Conservation (phyloP, 2,329 filamentous ascomycete species). For the Hypoxylon sp. region DNA sequence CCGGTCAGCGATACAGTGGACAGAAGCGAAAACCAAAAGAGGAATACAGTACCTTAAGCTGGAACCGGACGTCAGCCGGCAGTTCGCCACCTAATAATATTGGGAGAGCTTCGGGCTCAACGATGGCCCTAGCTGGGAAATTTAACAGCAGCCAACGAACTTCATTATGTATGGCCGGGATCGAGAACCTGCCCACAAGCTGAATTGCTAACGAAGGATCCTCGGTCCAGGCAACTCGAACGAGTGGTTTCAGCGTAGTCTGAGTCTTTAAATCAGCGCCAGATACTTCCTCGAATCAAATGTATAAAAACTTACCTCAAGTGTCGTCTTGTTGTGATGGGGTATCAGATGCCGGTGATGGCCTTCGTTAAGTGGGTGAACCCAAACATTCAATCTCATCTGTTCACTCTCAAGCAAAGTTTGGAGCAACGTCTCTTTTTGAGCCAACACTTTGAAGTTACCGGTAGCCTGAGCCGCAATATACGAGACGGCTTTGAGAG, state of each 20-base stretch:
- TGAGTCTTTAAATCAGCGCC: slow-evolving; percentile 50
- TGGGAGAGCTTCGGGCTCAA: slow-evolving; percentile 85
- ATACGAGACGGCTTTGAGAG: slow-evolving; percentile 73
- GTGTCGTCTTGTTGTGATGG: slow-evolving; percentile 57
- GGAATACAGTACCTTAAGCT: slow-evolving; percentile 76
- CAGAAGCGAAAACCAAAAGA: neutral
- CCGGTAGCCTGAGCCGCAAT: slow-evolving; percentile 68
- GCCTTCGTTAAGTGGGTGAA: slow-evolving; percentile 80
- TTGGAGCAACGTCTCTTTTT: slow-evolving; percentile 86
- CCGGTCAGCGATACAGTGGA: slow-evolving; percentile 48
- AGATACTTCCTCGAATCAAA: slow-evolving; percentile 2
- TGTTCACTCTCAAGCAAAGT: slow-evolving; percentile 88
- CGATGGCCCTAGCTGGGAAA: slow-evolving; percentile 84
- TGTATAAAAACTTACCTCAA: slow-evolving; percentile 55
- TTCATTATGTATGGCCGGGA: slow-evolving; percentile 77
- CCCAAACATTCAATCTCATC: slow-evolving; percentile 87
- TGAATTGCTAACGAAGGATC: slow-evolving; percentile 90
- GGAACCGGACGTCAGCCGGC: slow-evolving; percentile 82
- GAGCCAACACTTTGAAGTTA: slow-evolving; percentile 74
- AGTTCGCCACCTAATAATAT: slow-evolving; percentile 82
- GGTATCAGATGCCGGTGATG: slow-evolving; percentile 57
- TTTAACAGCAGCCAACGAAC: slow-evolving; percentile 84
- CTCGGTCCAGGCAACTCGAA: slow-evolving; percentile 89
- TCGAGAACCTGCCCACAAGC: slow-evolving; percentile 82
- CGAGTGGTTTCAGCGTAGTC: slow-evolving; percentile 71